Evolutionary conservation across 495 filamentous ascomycete genomes (phyloP).

Genomic region (Aspergillus homomorphus): DNA sequence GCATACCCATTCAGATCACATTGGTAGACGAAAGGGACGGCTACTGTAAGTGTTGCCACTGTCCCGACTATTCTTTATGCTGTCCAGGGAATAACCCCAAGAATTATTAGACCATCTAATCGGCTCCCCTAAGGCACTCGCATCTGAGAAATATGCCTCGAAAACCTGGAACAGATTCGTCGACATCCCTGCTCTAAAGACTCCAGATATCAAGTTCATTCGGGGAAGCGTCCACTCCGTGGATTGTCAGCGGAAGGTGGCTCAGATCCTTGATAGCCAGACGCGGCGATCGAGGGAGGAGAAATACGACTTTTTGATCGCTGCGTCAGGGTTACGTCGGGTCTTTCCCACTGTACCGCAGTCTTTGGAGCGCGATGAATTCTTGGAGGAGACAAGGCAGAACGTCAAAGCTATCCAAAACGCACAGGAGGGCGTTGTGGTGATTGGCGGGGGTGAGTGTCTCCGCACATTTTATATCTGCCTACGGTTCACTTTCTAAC

Average conservation of each 20-base stretch:
- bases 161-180: conserved; percentile 61
- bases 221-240: conserved; percentile 56
- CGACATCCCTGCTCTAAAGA: conserved; percentile 56
- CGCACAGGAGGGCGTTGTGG: conserved; percentile 47
- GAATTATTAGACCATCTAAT: conserved; percentile 53
- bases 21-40: conserved; percentile 70
- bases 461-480: not conserved
- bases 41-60: conserved; percentile 49
- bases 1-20: conserved; percentile 57
- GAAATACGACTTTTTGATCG: conserved; percentile 64
- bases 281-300: conserved; percentile 25
- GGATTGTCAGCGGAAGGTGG: conserved; percentile 49
- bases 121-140: conserved; percentile 60
- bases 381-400: conserved; percentile 49
- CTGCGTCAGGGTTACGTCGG: conserved; percentile 57
- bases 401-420: conserved; percentile 26
- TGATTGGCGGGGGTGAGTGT: conserved; percentile 52
- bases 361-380: conserved; percentile 50
- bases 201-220: conserved; percentile 49
- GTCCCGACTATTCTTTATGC: not conserved
- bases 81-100: conserved; percentile 1
- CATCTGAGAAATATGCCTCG: conserved; percentile 50
- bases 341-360: conserved; percentile 63
- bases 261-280: conserved; percentile 38
- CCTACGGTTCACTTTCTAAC: not conserved